These are phyloP conservation scores for Thinopyrum obtusiflorum DNA, from an alignment of 202 grass and related monocot species.

Conservation along the genomic window DNA sequence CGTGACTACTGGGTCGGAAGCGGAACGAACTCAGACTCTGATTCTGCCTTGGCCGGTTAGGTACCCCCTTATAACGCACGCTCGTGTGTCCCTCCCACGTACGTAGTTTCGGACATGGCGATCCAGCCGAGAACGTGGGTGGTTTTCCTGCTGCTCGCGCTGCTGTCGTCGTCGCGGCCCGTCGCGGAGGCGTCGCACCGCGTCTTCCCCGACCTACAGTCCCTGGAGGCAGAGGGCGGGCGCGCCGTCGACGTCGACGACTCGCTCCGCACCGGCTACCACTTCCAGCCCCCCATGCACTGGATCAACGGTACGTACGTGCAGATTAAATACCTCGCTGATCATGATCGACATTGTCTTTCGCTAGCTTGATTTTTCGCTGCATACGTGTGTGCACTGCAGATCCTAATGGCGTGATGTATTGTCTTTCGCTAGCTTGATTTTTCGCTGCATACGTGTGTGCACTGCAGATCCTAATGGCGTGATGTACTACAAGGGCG, in stretches of 20 bases:
- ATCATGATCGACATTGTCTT: not conserved
- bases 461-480: constrained; percentile 49
- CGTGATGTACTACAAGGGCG: constrained; percentile 67
- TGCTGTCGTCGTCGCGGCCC: not conserved
- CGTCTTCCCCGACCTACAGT: constrained; percentile 24
- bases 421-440: not conserved
- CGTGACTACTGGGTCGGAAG: not conserved
- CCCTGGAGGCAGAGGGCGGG: not conserved
- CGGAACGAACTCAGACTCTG: not conserved
- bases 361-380: not conserved
- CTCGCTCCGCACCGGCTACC: constrained; percentile 44
- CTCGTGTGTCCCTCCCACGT: not conserved
- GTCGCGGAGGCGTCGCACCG: constrained; percentile 42
- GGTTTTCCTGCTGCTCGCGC: constrained; percentile 34
- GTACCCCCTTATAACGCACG: not conserved
- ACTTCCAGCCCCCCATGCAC: constrained; percentile 71
- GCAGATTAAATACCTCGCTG: not conserved
- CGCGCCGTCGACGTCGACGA: not conserved
- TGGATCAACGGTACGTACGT: constrained; percentile 79
- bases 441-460: not conserved
- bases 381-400: not conserved
- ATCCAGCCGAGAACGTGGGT: constrained; percentile 7
- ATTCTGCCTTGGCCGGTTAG: not conserved
- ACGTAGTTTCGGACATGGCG: constrained; percentile 21
- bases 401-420: not conserved